Percentiles rank a stretch among this genome's conserved stretches.
These are phyloP conservation scores for Vigna reflexopilosa DNA, from an alignment of 306 rosid genomes.

Conservation along the genomic window DNA sequence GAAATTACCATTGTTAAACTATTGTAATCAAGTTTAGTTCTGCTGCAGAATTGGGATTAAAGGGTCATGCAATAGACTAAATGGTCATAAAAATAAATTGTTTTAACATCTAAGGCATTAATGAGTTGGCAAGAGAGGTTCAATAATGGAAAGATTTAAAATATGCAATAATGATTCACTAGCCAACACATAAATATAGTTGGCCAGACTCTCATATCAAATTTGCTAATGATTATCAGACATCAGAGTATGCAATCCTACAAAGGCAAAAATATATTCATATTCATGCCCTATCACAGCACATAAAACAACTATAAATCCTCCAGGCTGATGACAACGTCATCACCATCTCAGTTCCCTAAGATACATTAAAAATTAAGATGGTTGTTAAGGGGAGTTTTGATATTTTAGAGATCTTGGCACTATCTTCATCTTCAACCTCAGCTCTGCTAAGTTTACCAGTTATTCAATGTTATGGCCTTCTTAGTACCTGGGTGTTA, in stretches of 20 bases:
- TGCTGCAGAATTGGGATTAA: constrained; percentile 2
- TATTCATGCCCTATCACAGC: background rate
- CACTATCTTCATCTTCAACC: constrained; percentile 8
- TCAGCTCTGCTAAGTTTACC: background rate
- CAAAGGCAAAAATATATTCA: background rate
- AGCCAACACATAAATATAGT: background rate
- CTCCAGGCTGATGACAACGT: constrained; percentile 10
- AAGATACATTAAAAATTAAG: constrained; percentile 4
- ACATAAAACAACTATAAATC: background rate
- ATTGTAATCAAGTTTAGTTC: background rate
- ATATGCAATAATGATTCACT: constrained; percentile 16
- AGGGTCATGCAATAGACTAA: constrained; percentile 20
- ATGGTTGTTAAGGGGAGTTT: background rate
- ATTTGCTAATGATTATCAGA: constrained; percentile 25
- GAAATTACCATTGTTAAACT: constrained; percentile 2
- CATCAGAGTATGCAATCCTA: constrained; percentile 4
- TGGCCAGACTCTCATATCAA: constrained; percentile 9
- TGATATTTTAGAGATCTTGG: background rate
- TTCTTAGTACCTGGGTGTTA: background rate
- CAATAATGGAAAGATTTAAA: background rate
- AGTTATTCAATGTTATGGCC: background rate
- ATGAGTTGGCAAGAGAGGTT: constrained; percentile 1
- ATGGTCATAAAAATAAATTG: background rate
- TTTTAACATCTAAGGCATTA: constrained; percentile 10
- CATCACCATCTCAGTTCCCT: constrained; percentile 23